Base-by-base conservation (phyloP, 257 asterid species). In the Solanum microdontum region DNA sequence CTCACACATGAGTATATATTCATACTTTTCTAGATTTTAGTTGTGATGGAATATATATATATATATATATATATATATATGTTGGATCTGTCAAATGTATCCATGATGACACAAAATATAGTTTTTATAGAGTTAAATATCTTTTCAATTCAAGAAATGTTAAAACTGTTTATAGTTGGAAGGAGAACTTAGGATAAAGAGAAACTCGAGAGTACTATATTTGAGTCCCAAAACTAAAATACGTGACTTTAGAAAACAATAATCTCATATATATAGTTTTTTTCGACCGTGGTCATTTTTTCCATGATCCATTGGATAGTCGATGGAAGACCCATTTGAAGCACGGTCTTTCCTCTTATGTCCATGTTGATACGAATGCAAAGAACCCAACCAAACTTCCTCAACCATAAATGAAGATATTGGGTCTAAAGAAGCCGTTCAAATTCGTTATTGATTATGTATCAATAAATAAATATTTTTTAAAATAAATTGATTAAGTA, bases 221-320 rank as follows among this genome's bases (percentile, higher is more conserved):
- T 62, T 62, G 0, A 62, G 0, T 2, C 2, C 3, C 30, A 62
- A 2, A 62, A 62, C 3, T n/a, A 11, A 62, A 62, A 62, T 0
- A 62, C 0, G 1, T n/a, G 32, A n/a, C 1, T 62, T 62, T 0
- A 62, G 7, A 11, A 62, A 62, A 24, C 30, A 2, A 0, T 5
- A 0, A 0, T 11, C 15, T 4, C 8, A 2, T 62, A 9, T 2
- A 3, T 3, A 21, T 58, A 21, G 5, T 9, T 60, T 10, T 60
- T 9, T 60, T 0, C 1, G 0, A 8, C 3, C 2, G 13, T 62
- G 13, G 0, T n/a, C 7, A 8, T 23, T 60, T 60, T 8, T 6
- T 9, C 13, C 13, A 8, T 23, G 28, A 4, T 60, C 6, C 13
- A 5, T 55, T 60, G 6, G 8, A 58, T 21, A 58, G 2, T 58